Conservation (phyloP, 331 rosid species). For the Stylosanthes scabra region DNA sequence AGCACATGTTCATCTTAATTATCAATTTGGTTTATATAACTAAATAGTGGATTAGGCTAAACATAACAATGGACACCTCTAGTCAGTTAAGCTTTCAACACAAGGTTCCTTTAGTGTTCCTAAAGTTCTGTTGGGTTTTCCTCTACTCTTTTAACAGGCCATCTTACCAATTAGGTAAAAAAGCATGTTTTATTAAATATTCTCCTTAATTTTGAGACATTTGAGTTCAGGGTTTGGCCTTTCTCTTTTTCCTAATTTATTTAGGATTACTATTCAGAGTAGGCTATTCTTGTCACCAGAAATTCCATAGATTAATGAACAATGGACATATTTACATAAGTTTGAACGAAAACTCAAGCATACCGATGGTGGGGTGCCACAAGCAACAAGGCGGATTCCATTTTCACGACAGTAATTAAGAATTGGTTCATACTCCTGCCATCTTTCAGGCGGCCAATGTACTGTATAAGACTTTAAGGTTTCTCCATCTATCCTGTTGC, state of each 20-base stretch:
- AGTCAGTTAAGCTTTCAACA: neutral
- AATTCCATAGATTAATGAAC: constrained; percentile 1
- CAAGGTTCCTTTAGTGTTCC: constrained; percentile 14
- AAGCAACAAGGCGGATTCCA: constrained; percentile 77
- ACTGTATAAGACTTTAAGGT: constrained; percentile 61
- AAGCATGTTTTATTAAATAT: neutral
- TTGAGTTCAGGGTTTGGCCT: constrained; percentile 1
- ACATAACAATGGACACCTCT: constrained; percentile 4
- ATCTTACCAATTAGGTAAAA: neutral
- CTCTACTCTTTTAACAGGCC: constrained; percentile 8
- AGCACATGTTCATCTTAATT: constrained; percentile 21
- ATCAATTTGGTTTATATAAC: constrained; percentile 14
- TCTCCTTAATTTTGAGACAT: constrained; percentile 14
- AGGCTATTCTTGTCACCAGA: constrained; percentile 5
- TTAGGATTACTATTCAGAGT: constrained; percentile 1
- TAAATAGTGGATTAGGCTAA: neutral
- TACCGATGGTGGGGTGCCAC: constrained; percentile 85
- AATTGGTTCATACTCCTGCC: constrained; percentile 97
- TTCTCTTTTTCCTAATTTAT: neutral
- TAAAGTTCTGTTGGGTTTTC: neutral
- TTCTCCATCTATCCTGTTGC: constrained; percentile 89
- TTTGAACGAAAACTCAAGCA: constrained; percentile 30
- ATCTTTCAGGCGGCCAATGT: constrained; percentile 87
- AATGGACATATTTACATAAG: constrained; percentile 3
- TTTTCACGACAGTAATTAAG: constrained; percentile 79